Evolutionary conservation across 2,329 filamentous ascomycete genomes (phyloP), one percentile per base, ranked within the genome.

Genomic region (Magnaporthiopsis rhizophila): DNA sequence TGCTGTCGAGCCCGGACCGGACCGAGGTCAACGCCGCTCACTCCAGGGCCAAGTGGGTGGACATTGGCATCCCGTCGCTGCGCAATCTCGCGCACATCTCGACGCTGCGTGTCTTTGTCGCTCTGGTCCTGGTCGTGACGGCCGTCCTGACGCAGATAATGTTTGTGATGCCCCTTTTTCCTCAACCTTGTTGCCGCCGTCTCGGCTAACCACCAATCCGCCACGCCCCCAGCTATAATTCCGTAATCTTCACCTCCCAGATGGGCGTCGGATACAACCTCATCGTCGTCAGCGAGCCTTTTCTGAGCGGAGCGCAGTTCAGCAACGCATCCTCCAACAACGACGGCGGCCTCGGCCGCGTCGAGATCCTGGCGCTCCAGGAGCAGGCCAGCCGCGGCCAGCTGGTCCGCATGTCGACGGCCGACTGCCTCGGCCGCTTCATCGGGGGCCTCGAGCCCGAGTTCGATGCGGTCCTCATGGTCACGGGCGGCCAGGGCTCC

Each of bases 1-100:
- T 83, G n/a, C 77, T 85, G 15, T 78, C 75, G 68, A 84, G 82
- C 67, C 83, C 83, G 7, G 84, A 81, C 9, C 76, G 82, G 57
- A 71, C 71, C 13, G 82, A 85, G 68, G 69, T 85, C 11, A 73
- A 77, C 34, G 70, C 67, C 15, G 82, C 82, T 6, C 83, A 85
- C 67, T 73, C 72, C 13, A 73, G 71, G 45, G 75, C 73, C 67
- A 73, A 69, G 59, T 84, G 81, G 82, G 71, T 85, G 62, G 81
- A 85, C 66, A 80, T 85, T 34, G 83, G 83, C 8, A 75, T 84
- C 24, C 80, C 82, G 8, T 83, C 82, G 13, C 62, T 83, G 34
- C 77, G 81, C 61, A 85, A 85, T 67, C 71, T 83, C 3, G 64
- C 67, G 15, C 71, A 77, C 63, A 78, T 84, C 63, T 77, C 78